A percentile compares a stretch with the other conserved stretches of the same genome.
Conservation (phyloP, 2,329 filamentous ascomycete genomes). For the Hypoxylon sp. region DNA sequence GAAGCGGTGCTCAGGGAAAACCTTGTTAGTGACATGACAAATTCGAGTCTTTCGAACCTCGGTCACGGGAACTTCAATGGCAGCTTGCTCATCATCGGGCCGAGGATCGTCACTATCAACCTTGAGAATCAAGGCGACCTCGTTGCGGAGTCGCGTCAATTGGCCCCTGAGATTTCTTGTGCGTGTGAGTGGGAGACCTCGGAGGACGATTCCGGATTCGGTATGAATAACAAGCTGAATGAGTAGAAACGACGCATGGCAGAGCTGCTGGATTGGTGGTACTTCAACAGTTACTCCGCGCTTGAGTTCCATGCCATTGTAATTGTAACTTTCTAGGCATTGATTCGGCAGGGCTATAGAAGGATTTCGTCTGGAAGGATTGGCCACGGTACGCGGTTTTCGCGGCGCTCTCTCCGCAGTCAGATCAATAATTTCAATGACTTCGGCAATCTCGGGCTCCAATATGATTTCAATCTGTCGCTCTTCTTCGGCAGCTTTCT, state of each 20-base stretch:
- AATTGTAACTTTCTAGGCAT: constrained; percentile 23
- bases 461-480: constrained; percentile 27
- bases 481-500: constrained; percentile 23
- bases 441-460: constrained; percentile 34
- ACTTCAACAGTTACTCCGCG: constrained; percentile 46
- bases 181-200: constrained; percentile 52
- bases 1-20: constrained; percentile 50
- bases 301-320: constrained; percentile 40
- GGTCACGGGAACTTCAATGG: constrained; percentile 49
- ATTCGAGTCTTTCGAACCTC: constrained; percentile 46
- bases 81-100: constrained; percentile 46
- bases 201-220: constrained; percentile 42
- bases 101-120: constrained; percentile 49
- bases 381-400: neutral
- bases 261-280: constrained; percentile 16
- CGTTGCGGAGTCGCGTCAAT: constrained; percentile 51
- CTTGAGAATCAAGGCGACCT: constrained; percentile 50
- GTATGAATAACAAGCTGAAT: constrained; percentile 47
- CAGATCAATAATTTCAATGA: constrained; percentile 51
- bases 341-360: constrained; percentile 10
- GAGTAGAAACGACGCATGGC: constrained; percentile 47
- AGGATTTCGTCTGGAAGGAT: constrained; percentile 33
- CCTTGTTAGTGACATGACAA: constrained; percentile 55
- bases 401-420: constrained; percentile 30
- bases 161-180: constrained; percentile 50